Percentiles rank a stretch among this genome's conserved stretches.
Evolutionary conservation across 768 basidiomycete genomes (phyloP).

Genomic region (Kwoniella dejecticola): DNA sequence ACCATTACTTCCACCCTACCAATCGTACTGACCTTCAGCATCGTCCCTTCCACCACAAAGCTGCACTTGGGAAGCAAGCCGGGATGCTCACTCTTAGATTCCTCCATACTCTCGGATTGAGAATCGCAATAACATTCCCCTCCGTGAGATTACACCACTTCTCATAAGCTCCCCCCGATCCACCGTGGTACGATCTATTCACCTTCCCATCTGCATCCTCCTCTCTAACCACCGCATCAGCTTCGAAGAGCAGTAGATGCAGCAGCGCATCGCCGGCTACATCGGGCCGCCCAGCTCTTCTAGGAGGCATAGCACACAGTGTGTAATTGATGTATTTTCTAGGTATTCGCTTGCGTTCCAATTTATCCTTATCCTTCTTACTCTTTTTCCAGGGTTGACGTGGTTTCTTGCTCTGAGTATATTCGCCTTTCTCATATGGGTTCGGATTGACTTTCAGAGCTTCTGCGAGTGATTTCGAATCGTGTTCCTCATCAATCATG

Average conservation of each 20-base stretch:
- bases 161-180: conserved; percentile 91
- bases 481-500: conserved; percentile 6
- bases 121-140: conserved; percentile 84
- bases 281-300: conserved; percentile 65
- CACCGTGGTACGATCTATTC: conserved; percentile 74
- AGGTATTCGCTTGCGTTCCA: conserved; percentile 48
- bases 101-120: conserved; percentile 84
- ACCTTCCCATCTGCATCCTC: conserved; percentile 61
- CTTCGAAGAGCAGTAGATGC: conserved; percentile 82
- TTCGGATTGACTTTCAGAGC: background rate
- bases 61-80: too few species aligned
- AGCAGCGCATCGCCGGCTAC: conserved; percentile 77
- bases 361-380: conserved; percentile 20
- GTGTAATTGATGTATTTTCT: conserved; percentile 75
- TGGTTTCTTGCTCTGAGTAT: background rate
- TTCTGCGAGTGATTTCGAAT: conserved; percentile 4
- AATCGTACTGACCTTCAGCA: background rate
- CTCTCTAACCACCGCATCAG: conserved; percentile 65
- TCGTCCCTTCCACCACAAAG: too few species aligned
- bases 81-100: conserved; percentile 71
- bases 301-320: conserved; percentile 60
- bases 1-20: conserved; percentile 52
- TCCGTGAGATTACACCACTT: conserved; percentile 74
- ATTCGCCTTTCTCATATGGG: background rate
- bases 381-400: conserved; percentile 35